Base-by-base conservation (phyloP, 371 early-diverging fungal genomes). In the Blakeslea trispora region DNA sequence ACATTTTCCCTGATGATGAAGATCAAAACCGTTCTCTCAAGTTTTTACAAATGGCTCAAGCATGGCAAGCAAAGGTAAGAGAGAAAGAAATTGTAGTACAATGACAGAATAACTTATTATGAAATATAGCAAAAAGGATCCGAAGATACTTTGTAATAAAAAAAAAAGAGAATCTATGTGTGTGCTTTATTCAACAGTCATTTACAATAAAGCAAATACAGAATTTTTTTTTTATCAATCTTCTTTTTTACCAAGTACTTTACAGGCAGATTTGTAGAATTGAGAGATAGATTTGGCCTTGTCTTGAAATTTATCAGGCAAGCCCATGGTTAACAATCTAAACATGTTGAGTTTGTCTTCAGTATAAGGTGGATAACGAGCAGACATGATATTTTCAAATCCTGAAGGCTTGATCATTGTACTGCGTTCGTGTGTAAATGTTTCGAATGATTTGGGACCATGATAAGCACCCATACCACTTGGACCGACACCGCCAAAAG, bases 1-100 rank as follows among this genome's bases (percentile, higher is more conserved):
- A 96, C 77, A 88, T 97, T 56, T 98, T 96, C 81, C 97, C 98
- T 17, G 98, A 97, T 61, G 98, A 98, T 47, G 64, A 76, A 61
- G 82, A 79, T 8, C 90, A 95, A 51, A 84, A 83, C 50, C 87
- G 94, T 13, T 89, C 87, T 59, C 83, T 94, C 66, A 96, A 93
- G 71, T 72, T 98, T 55, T 81, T 97, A 66, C 88, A 85, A 55
- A 86, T 91, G 81, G 97, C 97, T 5, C 93, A 93, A 52, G 81
- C 88, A 63, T 98, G 98, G 98, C 90, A 93, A 54, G 45, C 53
- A 4, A 56, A 56, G 63, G 68, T 64, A 64, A 72, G 71, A 13
- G 2, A 9, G 14, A n/a, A 40, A 40, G 3, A 9, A 9, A 37
- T 10, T 14, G 9, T 37, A 13, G 11, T 37, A 14, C 11, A 11